Evolutionary conservation across 2,329 filamentous ascomycete species (phyloP), one percentile per base, ranked within the genome.

Genomic region (Ceratocystis variospora): DNA sequence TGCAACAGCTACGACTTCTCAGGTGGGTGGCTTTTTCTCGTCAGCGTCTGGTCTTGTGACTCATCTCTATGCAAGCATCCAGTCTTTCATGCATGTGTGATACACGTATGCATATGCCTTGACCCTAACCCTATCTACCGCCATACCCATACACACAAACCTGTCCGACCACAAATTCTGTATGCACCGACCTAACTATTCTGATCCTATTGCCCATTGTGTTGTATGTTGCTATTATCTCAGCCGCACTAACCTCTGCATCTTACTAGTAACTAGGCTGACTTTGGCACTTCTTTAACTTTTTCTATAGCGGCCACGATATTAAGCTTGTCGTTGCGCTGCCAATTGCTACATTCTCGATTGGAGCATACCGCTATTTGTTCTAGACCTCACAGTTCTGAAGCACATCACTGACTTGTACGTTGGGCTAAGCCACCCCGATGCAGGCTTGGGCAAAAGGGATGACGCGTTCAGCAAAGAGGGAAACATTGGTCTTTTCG

Each of bases 171-270:
- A 37, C 28, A 31, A 59, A 59, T 19, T 59, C 55, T 59, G 25
- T 2, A 59, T 19, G 55, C 55, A 59, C 28, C 15, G 31, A 33
- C 55, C 17, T 28, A 59, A 59, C 12, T 19, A 12, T 59, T 6
- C 55, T 31, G 55, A 59, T 59, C 55, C 55, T 59, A 2, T 28
- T 37, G 12, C 28, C 28, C 55, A 59, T 59, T 59, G 55, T 59
- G 37, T 37, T n/a, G 17, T 31, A 37, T 15, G 28, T 19, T 59
- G 37, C 37, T 15, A 41, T 41, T 41, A 41, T 41, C 37, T 41
- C 37, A 41, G 37, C 37, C 37, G 37, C 37, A 41, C 37, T 41
- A 41, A 41, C 37, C 37, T 41, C 37, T 41, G 4, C 10, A 41
- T 41, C 37, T 41, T 41, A 10, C 37, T 41, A 41, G 3, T 15